Evolutionary conservation across 495 filamentous ascomycete genomes (phyloP), one percentile per base, ranked within the genome.

Genomic region (Aspergillus panamensis): DNA sequence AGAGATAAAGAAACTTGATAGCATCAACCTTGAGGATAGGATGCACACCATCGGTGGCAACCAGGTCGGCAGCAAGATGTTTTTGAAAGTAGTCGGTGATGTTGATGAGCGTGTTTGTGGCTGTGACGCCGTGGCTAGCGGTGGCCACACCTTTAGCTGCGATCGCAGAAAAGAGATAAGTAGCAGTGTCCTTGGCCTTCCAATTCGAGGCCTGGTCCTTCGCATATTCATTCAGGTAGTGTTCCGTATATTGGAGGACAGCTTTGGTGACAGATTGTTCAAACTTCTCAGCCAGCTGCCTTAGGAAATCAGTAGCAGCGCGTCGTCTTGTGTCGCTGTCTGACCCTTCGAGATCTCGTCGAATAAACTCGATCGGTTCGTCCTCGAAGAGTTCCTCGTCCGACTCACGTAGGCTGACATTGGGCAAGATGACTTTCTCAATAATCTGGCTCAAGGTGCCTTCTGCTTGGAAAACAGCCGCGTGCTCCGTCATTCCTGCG

Each of bases 351-450:
- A 99, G 80, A 69, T 99, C 93, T 59, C 91, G 85, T 51, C 95
- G 81, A 65, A 97, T 97, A 72, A 96, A 99, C 69, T 99, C 95
- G 68, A 99, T 97, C 3, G 95, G 95, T 69, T 99, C 95, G 65
- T 99, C 95, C 68, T 97, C 95, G 62, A 97, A 96, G 35, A 96
- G 79, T 68, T 99, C 95, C 58, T 96, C 84, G 57, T 99, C 95
- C 3, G 92, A 90, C 60, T 95, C 91, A 42, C 95, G 84, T 20
- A 99, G 79, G 12, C 84, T 85, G 51, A 97, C 84, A 61, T 97
- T 99, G 33, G 95, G 95, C 53, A 99, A 73, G 45, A 99, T 86
- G 25, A 97, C 95, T 74, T 95, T 95, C 71, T 97, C 90, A 33
- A 96, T 87, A 21, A 99, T 87, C 64, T 96, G 87, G 21, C 80